These are phyloP conservation scores for Cicer arietinum DNA, from an alignment of 306 rosid species.

Conservation along the genomic window DNA sequence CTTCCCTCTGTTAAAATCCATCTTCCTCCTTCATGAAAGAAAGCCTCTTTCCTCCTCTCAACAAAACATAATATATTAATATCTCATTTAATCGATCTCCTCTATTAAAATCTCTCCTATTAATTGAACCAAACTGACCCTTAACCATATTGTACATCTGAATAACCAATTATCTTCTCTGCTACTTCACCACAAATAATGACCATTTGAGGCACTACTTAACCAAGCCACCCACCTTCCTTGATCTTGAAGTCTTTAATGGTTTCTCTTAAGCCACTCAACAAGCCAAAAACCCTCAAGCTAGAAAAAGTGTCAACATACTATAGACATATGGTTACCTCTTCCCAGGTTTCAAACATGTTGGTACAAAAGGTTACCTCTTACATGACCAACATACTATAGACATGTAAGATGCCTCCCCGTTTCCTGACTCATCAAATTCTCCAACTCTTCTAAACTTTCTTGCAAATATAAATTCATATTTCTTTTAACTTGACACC, in stretches of 20 bases:
- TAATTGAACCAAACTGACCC: background rate
- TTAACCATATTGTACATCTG: background rate
- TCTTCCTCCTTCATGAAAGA: background rate
- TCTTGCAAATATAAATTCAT: constrained; percentile 1
- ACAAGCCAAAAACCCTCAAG: background rate
- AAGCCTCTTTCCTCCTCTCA: background rate
- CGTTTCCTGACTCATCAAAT: background rate
- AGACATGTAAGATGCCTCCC: background rate
- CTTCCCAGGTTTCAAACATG: background rate
- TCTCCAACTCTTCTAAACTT: background rate
- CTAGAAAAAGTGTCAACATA: background rate
- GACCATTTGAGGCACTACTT: background rate
- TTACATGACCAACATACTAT: background rate
- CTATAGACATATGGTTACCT: too few relatives aligned
- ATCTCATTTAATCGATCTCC: too few relatives aligned
- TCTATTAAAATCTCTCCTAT: background rate
- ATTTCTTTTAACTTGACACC: background rate
- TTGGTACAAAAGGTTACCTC: background rate
- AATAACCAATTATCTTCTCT: background rate
- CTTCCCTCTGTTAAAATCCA: background rate
- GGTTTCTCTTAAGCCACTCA: background rate
- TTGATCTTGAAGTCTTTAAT: background rate
- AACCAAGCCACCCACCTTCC: background rate
- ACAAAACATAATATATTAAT: too few relatives aligned
- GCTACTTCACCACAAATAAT: background rate